A percentile compares a stretch with the other conserved stretches of the same genome.
These are phyloP conservation scores for Verruconis gallopava DNA, from an alignment of 2,329 filamentous ascomycete genomes.

Conservation along the genomic window DNA sequence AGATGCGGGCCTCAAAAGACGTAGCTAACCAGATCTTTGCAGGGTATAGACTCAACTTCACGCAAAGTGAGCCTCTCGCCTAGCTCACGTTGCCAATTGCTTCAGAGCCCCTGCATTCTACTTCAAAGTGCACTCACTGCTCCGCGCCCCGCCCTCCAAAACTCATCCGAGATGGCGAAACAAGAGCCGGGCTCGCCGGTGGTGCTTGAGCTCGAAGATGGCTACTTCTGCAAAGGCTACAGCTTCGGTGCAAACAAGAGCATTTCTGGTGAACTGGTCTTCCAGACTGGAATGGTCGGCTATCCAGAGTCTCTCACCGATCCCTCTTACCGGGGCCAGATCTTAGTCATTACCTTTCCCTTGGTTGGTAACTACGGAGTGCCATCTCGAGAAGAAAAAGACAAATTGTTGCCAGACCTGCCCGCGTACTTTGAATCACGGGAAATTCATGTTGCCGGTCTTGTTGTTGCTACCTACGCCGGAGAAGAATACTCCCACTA, in stretches of 20 bases:
- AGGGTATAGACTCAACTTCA: too few relatives aligned
- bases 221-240: conserved; percentile 80
- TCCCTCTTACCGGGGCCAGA: conserved; percentile 81
- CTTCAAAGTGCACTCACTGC: too few relatives aligned
- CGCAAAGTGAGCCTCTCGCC: too few relatives aligned
- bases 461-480: conserved; percentile 82
- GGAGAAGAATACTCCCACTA: conserved; percentile 95
- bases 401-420: conserved; percentile 68
- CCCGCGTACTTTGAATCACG: conserved; percentile 88
- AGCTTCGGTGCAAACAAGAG: conserved; percentile 95
- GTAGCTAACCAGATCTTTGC: too few relatives aligned
- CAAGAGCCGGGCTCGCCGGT: conserved; percentile 23
- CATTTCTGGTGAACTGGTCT: conserved; percentile 91
- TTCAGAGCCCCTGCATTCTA: too few relatives aligned
- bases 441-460: conserved; percentile 84
- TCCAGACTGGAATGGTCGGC: conserved; percentile 98
- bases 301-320: conserved; percentile 91
- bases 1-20: too few relatives aligned
- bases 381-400: conserved; percentile 65
- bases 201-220: conserved; percentile 87
- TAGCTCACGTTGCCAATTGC: too few relatives aligned
- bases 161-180: neutral
- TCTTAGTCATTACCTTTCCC: conserved; percentile 91
- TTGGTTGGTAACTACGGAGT: conserved; percentile 97
- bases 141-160: neutral